Conservation (phyloP, 192 early-diverging fungal genomes). For the Linnemannia exigua region DNA sequence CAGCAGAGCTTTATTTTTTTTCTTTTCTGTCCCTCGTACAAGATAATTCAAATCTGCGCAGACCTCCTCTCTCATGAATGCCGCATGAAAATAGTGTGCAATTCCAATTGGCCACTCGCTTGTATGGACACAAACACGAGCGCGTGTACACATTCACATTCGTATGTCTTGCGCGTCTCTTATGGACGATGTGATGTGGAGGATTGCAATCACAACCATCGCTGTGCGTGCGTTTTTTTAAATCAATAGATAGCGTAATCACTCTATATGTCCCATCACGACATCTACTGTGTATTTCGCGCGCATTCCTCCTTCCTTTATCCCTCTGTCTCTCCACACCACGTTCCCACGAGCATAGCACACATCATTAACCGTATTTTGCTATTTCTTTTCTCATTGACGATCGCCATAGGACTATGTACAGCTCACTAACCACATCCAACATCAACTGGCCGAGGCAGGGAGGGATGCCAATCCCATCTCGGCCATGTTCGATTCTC, state of each 20-base stretch:
- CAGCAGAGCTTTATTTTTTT: background rate
- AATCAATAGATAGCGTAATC: no score
- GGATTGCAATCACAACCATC: no score
- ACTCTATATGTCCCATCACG: background rate
- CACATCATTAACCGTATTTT: no score
- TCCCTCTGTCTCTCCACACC: background rate
- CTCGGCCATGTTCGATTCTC: conserved; percentile 54
- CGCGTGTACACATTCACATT: no score
- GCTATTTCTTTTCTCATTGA: background rate
- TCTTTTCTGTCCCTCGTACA: background rate
- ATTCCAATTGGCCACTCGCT: no score
- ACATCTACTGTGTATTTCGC: background rate
- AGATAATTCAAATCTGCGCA: background rate
- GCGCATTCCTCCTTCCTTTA: background rate
- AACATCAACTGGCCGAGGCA: conserved; percentile 52
- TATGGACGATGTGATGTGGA: no score
- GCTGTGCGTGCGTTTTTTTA: no score
- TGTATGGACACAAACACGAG: no score
- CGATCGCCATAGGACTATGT: conserved; percentile 34
- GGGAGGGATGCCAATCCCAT: conserved; percentile 53
- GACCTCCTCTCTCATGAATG: background rate
- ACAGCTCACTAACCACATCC: conserved; percentile 50
- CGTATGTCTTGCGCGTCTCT: no score
- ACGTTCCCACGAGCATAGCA: background rate
- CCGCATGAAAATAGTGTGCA: no score